Evolutionary conservation across 78 protist species (phyloP), one percentile per base, ranked within the genome.

Genomic region (Bodo saltans): DNA sequence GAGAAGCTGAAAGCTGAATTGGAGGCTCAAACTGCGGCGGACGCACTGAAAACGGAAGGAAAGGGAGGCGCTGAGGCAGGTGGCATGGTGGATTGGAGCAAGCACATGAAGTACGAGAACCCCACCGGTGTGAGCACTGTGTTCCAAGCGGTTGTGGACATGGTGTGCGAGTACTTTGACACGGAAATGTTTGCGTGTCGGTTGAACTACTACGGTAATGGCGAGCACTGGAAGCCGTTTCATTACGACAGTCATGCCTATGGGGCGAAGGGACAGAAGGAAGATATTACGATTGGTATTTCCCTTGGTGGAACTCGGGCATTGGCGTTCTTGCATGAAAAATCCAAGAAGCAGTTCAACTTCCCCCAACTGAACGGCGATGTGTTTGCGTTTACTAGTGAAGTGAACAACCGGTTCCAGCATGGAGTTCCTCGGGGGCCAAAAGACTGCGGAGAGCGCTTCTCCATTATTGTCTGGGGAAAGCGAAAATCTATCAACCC

Each of bases 241-340:
- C 84, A 79, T 23, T 72, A 79, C 83, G 83, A 79, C 72, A 27
- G 39, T 23, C 83, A 79, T 23, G 83, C 83, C 40, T 79, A 38
- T 23, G 37, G 30, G 47, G 79, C 68, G 28, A 11, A n/a, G 42
- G 79, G n/a, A 21, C 25, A 38, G 42, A 1, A 33, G 0, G 79
- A 74, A 67, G 79, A 74, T 33, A 42, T 74, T 67, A 74, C 79
- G n/a, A 39, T 74, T n/a, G 79, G 79, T 4, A 11, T 42, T 1
- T 74, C 79, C 47, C 33, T 74, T 12, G 79, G 79, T 11, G 42
- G 38, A 47, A n/a, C 47, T 8, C 47, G 79, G 35, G 79, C 3
- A 21, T 37, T 79, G 34, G 83, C 8, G 34, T 79, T 42, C 34
- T n/a, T 38, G 60, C 83, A 79, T 33, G 70, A 2, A 32, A 34